Evolutionary conservation across 129 eudicot genomes (phyloP).

Genomic region (Oenanthe sinensis): DNA sequence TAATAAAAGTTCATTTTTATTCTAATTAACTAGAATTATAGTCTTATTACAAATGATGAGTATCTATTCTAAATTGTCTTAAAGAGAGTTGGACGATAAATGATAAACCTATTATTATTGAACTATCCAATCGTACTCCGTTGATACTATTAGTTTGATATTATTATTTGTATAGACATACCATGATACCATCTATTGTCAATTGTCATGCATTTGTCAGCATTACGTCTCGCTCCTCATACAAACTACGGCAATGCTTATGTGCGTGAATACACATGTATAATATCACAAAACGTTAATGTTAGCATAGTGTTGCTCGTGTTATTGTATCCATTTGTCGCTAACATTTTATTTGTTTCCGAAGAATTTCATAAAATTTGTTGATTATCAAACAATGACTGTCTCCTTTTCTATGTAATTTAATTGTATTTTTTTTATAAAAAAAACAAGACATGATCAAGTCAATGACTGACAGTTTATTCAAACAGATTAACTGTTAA

Average conservation of each 20-base stretch:
- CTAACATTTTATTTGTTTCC: background rate
- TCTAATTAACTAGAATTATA: too few relatives aligned
- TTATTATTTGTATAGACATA: too few relatives aligned
- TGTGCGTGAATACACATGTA: background rate
- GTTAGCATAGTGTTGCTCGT: background rate
- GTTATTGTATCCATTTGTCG: background rate
- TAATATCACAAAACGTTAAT: background rate
- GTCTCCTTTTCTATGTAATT: background rate
- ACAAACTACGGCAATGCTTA: background rate
- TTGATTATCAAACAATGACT: background rate
- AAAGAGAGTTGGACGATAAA: too few relatives aligned
- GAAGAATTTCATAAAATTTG: background rate
- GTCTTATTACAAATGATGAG: too few relatives aligned
- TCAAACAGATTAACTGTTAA: background rate
- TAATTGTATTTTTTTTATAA: background rate
- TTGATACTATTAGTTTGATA: too few relatives aligned
- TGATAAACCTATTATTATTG: too few relatives aligned
- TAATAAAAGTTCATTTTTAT: too few relatives aligned
- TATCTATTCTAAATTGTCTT: too few relatives aligned
- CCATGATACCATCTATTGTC: too few relatives aligned
- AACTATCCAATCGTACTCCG: too few relatives aligned
- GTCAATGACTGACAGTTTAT: background rate
- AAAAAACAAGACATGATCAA: background rate
- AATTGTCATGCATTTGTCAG: background rate
- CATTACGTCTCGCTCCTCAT: background rate